Conservation (phyloP, 495 filamentous ascomycete species). For the Parathielavia appendiculata region DNA sequence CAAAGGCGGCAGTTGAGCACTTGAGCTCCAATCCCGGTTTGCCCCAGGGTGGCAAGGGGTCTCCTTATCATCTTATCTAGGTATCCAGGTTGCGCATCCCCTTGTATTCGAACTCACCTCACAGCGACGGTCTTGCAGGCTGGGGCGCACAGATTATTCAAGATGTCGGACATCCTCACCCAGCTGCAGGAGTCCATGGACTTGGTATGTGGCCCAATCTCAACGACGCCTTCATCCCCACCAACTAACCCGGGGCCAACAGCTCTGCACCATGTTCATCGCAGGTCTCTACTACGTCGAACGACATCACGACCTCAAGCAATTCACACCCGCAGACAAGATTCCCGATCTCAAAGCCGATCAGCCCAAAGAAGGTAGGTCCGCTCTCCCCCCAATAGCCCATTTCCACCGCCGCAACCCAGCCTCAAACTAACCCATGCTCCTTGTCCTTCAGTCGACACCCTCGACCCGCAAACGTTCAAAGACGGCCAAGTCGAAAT, state of each 20-base stretch:
- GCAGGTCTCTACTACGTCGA: constrained; percentile 77
- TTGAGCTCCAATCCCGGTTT: neutral
- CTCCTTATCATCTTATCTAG: neutral
- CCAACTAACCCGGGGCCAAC: constrained; percentile 11
- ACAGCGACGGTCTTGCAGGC: neutral
- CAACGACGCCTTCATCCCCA: neutral
- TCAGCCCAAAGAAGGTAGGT: constrained; percentile 39
- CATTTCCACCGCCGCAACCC: neutral
- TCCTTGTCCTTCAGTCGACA: constrained; percentile 40
- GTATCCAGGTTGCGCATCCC: too few relatives aligned
- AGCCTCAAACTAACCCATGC: constrained; percentile 11
- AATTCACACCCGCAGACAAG: constrained; percentile 55
- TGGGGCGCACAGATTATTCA: neutral
- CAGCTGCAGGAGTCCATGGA: constrained; percentile 94
- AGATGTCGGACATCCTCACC: constrained; percentile 79
- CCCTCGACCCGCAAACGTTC: constrained; percentile 63
- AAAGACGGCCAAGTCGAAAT: constrained; percentile 69
- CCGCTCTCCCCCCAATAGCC: neutral
- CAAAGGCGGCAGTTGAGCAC: too few relatives aligned
- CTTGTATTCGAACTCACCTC: too few relatives aligned
- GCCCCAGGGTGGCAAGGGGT: too few relatives aligned
- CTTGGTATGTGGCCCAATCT: constrained; percentile 50
- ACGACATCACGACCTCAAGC: constrained; percentile 70
- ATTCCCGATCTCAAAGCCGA: constrained; percentile 53
- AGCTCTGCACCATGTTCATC: constrained; percentile 90